Evolutionary conservation across 2,329 filamentous ascomycete species (phyloP).

Genomic region (Penicillium aurantiogriseum): DNA sequence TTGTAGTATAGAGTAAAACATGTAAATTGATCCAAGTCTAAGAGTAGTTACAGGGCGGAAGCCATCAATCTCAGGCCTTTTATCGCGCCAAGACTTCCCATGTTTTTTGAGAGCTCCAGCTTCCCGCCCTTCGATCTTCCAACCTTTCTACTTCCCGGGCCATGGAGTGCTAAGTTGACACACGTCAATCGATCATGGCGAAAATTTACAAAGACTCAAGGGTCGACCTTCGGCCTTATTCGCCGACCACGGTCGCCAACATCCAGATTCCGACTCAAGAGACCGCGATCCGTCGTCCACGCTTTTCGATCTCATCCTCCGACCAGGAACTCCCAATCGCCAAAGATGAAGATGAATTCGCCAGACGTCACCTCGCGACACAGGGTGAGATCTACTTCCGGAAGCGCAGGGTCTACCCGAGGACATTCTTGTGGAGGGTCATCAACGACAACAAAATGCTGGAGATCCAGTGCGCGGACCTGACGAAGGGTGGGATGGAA

Average conservation of each 20-base stretch:
- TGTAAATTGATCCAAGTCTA: background rate
- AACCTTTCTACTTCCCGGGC: constrained; percentile 19
- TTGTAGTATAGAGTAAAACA: background rate
- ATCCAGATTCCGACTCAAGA: constrained; percentile 61
- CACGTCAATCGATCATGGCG: constrained; percentile 54
- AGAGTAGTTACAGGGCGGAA: background rate
- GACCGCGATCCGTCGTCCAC: constrained; percentile 46
- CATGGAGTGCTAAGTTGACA: constrained; percentile 36
- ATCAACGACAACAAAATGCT: constrained; percentile 76
- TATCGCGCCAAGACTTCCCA: constrained; percentile 33
- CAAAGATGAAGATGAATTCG: constrained; percentile 68
- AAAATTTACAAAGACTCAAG: constrained; percentile 83
- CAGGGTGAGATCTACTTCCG: constrained; percentile 84
- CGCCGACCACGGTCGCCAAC: constrained; percentile 66
- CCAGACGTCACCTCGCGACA: constrained; percentile 68
- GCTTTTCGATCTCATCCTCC: constrained; percentile 47
- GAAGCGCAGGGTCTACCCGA: constrained; percentile 69
- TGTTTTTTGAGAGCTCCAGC: constrained; percentile 38
- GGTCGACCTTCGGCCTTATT: constrained; percentile 74
- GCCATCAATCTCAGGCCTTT: constrained; percentile 7
- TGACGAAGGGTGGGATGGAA: constrained; percentile 66
- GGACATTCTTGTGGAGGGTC: constrained; percentile 87
- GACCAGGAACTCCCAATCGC: constrained; percentile 42
- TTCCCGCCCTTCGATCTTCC: constrained; percentile 31
- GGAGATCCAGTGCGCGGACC: constrained; percentile 78